These are phyloP conservation scores for Macrolepiota dolichaula DNA, from an alignment of 768 basidiomycete genomes.

Conservation along the genomic window DNA sequence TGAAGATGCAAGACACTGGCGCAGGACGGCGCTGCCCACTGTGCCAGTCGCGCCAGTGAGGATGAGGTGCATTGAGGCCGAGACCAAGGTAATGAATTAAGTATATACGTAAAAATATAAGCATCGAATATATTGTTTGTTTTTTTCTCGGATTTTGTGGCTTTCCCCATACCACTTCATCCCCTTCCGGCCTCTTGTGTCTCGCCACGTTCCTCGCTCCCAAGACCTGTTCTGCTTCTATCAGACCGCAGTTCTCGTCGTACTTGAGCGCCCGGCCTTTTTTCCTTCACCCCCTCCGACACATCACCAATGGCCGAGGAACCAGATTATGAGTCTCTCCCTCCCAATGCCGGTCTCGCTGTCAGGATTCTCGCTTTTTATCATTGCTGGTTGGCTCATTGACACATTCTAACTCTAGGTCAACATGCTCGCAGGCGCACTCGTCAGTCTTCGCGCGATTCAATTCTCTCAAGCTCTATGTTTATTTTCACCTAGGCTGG, in stretches of 20 bases:
- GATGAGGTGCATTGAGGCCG: conserved; percentile 24
- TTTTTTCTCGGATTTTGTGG: neutral
- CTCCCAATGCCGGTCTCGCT: conserved; percentile 75
- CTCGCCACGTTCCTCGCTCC: neutral
- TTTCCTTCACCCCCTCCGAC: neutral
- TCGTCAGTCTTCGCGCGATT: conserved; percentile 51
- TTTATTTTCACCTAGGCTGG: conserved; percentile 64
- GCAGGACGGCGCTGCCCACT: conserved; percentile 20
- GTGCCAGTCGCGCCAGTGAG: conserved; percentile 22
- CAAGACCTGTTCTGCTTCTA: neutral
- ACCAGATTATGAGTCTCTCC: conserved; percentile 24
- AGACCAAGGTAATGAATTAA: neutral
- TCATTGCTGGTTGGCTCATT: neutral
- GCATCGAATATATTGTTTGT: neutral
- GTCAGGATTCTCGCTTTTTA: conserved; percentile 35
- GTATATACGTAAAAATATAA: neutral
- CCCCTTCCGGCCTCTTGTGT: neutral
- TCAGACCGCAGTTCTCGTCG: no score
- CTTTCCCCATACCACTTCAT: neutral
- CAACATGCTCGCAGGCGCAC: conserved; percentile 95
- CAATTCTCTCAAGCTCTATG: neutral
- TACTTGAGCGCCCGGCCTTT: neutral
- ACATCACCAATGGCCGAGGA: conserved; percentile 15
- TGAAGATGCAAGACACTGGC: conserved; percentile 20
- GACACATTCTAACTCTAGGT: conserved; percentile 46